A percentile compares a stretch with the other conserved stretches of the same genome.
These are phyloP conservation scores for Coccomyxa sp. DNA, from an alignment of 139 green algal genomes.

Conservation along the genomic window DNA sequence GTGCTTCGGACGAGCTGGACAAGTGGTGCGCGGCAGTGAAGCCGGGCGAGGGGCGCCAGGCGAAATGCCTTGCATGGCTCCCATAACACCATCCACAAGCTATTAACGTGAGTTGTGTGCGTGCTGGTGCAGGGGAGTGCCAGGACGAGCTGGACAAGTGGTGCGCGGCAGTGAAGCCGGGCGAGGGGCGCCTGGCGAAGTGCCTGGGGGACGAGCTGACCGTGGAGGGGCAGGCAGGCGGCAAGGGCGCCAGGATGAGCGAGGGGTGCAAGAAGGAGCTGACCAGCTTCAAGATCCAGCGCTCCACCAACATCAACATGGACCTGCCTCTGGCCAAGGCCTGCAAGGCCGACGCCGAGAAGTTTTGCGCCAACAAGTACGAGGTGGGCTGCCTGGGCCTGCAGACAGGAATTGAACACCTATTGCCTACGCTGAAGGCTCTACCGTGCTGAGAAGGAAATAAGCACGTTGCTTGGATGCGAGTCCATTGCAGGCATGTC, in stretches of 20 bases:
- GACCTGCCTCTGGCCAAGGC: conserved; percentile 66
- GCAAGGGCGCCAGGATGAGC: conserved; percentile 3
- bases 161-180: conserved; percentile 57
- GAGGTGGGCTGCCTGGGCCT: too few relatives aligned
- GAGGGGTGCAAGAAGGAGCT: conserved; percentile 57
- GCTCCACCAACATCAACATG: conserved; percentile 73
- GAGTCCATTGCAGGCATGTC: too few relatives aligned
- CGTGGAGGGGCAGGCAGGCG: conserved; percentile 15
- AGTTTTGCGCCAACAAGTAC: conserved; percentile 47
- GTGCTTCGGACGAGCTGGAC: conserved; percentile 58
- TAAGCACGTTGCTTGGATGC: too few relatives aligned
- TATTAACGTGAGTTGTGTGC: too few relatives aligned
- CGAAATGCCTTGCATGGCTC: conserved; percentile 66
- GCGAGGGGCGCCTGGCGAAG: conserved; percentile 46
- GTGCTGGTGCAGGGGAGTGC: conserved; percentile 69
- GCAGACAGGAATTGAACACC: too few relatives aligned
- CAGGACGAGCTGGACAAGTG: conserved; percentile 49
- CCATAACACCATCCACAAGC: too few relatives aligned
- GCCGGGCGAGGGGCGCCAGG: conserved; percentile 48
- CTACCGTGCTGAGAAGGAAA: too few relatives aligned
- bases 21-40: conserved; percentile 55
- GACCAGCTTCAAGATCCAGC: conserved; percentile 53
- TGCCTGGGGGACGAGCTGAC: conserved; percentile 64
- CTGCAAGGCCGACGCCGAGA: conserved; percentile 46
- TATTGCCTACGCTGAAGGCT: too few relatives aligned